Base-by-base conservation (phyloP, 345 rosid species). In the Gossypium mustelinum region DNA sequence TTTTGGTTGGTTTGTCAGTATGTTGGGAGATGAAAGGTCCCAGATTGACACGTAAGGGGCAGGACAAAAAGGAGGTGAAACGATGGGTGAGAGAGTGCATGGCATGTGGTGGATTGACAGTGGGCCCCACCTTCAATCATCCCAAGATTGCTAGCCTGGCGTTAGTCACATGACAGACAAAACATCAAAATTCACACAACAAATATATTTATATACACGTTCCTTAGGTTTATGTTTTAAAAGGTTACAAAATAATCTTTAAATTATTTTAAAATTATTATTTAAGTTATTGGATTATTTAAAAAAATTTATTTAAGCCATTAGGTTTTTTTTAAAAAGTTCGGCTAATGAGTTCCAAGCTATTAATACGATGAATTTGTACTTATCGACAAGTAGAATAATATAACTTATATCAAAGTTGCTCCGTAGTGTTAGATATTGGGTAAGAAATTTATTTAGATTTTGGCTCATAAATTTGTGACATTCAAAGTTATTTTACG, bases 111-210 rank as follows among this genome's bases (percentile, higher is more conserved):
- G 56, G 18, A 51, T 14, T 51, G 80, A 7, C 81, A 87, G 93
- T 43, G 89, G 93, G 73, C 16, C 81, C 91, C 84, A 78, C 68
- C 0, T 59, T 75, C 86, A 86, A 89, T 89, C 87, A 89, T 85
- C 72, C 78, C 14, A 60, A 59, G 78, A 73, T 84, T 84, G 93
- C 89, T 61, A 87, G 88, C 83, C 91, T 87, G 88, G 87, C 87
- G 8, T 74, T 86, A 70, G 51, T 83, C 87, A 82, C 83, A 78
- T 78, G 86, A 83, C 88, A 86, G 86, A 82, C 72, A 87, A 79
- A 64, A 72, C 79, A 61, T 29, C 12, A 66, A 58, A 5, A 34
- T 34, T 34, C 41, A 34, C 7, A 34, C 41, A 34, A 5, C 7
- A 34, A 5, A 34, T 34, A 34, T 34, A 34, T 34, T 34, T 34